A percentile compares a stretch with the other conserved stretches of the same genome.
Evolutionary conservation across 768 basidiomycete species (phyloP).

Genomic region (Suillus plorans): DNA sequence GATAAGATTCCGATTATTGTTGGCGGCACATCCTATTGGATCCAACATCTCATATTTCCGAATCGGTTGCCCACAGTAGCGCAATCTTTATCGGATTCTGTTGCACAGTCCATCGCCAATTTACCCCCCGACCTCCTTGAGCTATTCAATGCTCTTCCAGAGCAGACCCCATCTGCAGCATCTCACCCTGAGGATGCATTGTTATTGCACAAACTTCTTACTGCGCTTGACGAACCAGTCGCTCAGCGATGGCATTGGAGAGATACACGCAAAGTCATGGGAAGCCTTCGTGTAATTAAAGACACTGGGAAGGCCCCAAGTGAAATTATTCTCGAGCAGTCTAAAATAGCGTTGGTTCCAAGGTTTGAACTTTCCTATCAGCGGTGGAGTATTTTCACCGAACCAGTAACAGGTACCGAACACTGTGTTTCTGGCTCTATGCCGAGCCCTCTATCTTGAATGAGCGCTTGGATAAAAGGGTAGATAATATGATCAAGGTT

Average conservation of each 20-base stretch:
- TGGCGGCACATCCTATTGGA: slow-evolving; percentile 97
- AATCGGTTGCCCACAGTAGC: slow-evolving; percentile 49
- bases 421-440: slow-evolving; percentile 90
- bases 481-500: slow-evolving; percentile 90
- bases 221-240: slow-evolving; percentile 65
- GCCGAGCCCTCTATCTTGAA: slow-evolving; percentile 64
- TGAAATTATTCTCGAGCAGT: slow-evolving; percentile 67
- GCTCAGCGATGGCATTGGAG: slow-evolving; percentile 94
- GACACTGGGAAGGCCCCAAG: slow-evolving; percentile 65
- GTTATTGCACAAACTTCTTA: slow-evolving; percentile 65
- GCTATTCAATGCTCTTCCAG: slow-evolving; percentile 60
- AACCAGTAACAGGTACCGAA: slow-evolving; percentile 61
- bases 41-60: slow-evolving; percentile 93
- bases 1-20: slow-evolving; percentile 82
- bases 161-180: slow-evolving; percentile 55
- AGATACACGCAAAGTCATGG: slow-evolving; percentile 86
- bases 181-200: slow-evolving; percentile 56
- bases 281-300: slow-evolving; percentile 76
- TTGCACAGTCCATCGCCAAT: slow-evolving; percentile 41
- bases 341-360: slow-evolving; percentile 41
- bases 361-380: slow-evolving; percentile 40
- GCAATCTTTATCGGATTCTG: slow-evolving; percentile 32
- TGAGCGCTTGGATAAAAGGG: slow-evolving; percentile 70
- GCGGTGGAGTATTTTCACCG: background rate
- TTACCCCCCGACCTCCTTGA: slow-evolving; percentile 47